Conservation (phyloP, 2,329 filamentous ascomycete species). For the Nemania sp. region DNA sequence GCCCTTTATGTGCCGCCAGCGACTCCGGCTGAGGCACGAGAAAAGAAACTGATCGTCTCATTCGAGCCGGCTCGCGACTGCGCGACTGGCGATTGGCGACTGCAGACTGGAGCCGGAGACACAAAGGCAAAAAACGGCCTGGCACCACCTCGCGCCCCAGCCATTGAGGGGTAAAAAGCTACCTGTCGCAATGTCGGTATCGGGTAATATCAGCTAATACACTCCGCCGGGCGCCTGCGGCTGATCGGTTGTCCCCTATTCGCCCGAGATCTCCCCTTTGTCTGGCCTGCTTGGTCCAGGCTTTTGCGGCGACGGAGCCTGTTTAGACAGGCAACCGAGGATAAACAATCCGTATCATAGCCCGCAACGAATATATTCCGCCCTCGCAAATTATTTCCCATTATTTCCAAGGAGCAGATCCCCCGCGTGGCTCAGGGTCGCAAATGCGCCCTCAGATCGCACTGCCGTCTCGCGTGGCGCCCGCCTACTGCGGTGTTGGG, state of each 20-base stretch:
- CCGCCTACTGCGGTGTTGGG: no score
- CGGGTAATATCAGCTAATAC: slow-evolving; percentile 25
- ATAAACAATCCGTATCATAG: slow-evolving; percentile 8
- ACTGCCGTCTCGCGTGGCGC: slow-evolving; percentile 15
- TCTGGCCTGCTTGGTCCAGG: slow-evolving; percentile 2
- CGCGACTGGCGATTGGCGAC: no score
- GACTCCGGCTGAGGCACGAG: slow-evolving; percentile 12
- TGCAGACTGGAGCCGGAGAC: no score
- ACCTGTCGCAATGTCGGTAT: slow-evolving; percentile 21
- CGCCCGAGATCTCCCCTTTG: background rate
- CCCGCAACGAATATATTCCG: slow-evolving; percentile 10
- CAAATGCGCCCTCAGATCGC: slow-evolving; percentile 7
- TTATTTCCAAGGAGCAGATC: no score
- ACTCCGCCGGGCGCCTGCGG: slow-evolving; percentile 18
- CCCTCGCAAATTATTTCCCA: slow-evolving; percentile 5
- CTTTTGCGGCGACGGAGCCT: slow-evolving; percentile 6
- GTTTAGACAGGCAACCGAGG: background rate
- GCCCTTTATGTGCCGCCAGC: slow-evolving; percentile 30
- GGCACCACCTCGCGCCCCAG: slow-evolving; percentile 14
- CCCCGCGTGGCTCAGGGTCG: slow-evolving; percentile 8
- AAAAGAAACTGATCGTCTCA: slow-evolving; percentile 7
- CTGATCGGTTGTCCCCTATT: slow-evolving; percentile 10
- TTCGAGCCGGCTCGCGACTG: no score
- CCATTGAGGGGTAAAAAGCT: slow-evolving; percentile 27
- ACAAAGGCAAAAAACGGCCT: background rate